Base-by-base conservation (phyloP, 2,329 filamentous ascomycete species). In the Microsporum audouinii region DNA sequence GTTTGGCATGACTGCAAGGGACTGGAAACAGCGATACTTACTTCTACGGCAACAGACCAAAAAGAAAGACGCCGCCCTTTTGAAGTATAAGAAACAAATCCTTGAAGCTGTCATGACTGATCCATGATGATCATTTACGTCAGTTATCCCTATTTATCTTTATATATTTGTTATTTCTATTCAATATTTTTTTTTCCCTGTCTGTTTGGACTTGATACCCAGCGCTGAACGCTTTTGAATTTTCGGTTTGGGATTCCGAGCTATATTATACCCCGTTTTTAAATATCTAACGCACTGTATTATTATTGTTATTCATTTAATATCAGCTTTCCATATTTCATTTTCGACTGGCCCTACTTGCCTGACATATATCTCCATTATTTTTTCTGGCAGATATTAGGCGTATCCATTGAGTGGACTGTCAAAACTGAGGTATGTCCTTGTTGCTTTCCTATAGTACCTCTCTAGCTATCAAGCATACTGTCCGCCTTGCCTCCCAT, bases 61-160 rank as follows among this genome's bases (percentile, higher is more conserved):
- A 59, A 75, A 71, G 61, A 73, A 71, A 49, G 74, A 76, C 10
- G 67, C 69, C 12, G 68, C 73, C 27, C 61, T 76, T 33, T 69
- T 70, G 0, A 68, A 74, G 47, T 76, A 76, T 59, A 76, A 75
- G 61, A 73, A 74, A 38, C 75, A 71, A 53, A 74, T 76, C 34
- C 67, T 76, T 14, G 73, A 76, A 64, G 74, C 72, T 14, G 74
- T 76, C n/a, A 76, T 76, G 74, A 51, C 60, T 45, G 62, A 60
- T 58, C 23, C 51, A 8, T 63, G 57, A 59, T 14, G 17, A 5
- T 57, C 29, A 39, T 17, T 53, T 31, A 49, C n/a, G 6, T n/a
- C 49, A 7, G 6, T 43, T 43, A 5, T 23, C 39, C 17, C 17
- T 43, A 12, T 29, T n/a, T 53, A 23, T 49, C 45, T 27, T 49